Evolutionary conservation across 805 yeast genomes (phyloP).

Genomic region (Wickerhamomyces subpelliculosus): DNA sequence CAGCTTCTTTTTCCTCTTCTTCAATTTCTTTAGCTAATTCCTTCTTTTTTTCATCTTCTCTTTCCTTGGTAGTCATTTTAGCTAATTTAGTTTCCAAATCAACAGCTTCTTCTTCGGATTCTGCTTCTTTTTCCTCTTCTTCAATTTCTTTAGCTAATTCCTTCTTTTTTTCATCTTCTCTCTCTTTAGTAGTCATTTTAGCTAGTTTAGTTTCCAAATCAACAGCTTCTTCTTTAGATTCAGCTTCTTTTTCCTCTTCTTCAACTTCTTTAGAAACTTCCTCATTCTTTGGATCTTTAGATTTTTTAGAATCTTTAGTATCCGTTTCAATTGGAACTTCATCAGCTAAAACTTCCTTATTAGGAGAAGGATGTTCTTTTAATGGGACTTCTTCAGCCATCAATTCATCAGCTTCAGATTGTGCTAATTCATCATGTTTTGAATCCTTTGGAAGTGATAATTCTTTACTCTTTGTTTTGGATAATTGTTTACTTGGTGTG

Average conservation of each 20-base stretch:
- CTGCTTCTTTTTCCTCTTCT: too few species aligned
- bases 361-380: not conserved
- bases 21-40: too few species aligned
- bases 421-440: conserved; percentile 1
- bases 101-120: too few species aligned
- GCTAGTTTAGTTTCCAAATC: too few species aligned
- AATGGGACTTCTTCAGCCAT: not conserved
- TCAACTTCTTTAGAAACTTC: not conserved
- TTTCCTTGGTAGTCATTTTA: too few species aligned
- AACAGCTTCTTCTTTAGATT: not conserved
- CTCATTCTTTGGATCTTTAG: not conserved
- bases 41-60: too few species aligned
- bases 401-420: conserved; percentile 8
- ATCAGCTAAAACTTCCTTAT: not conserved
- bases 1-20: too few species aligned
- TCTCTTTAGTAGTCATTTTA: too few species aligned
- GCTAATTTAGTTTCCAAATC: too few species aligned
- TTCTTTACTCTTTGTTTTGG: conserved; percentile 1
- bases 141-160: too few species aligned
- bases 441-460: conserved; percentile 1
- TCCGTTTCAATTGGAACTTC: not conserved
- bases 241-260: not conserved
- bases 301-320: not conserved
- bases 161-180: too few species aligned
- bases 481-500: not conserved